These are phyloP conservation scores for Meyerozyma elateridarum DNA, from an alignment of 1,139 yeast genomes.

Conservation along the genomic window DNA sequence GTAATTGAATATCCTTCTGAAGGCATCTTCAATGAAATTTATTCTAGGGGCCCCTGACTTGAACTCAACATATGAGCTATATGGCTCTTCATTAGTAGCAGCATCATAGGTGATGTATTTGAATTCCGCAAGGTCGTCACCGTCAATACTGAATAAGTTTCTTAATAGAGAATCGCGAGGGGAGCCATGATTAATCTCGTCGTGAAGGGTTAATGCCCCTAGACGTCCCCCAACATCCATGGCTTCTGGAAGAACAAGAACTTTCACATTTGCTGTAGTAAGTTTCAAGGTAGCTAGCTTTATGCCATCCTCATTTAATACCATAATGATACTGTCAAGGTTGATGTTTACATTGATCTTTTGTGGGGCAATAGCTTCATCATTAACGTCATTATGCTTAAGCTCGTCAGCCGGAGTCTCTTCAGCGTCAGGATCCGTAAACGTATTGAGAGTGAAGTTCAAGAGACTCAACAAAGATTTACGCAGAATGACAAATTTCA, in stretches of 20 bases:
- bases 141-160: constrained; percentile 73
- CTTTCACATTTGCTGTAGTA: constrained; percentile 66
- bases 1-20: constrained; percentile 61
- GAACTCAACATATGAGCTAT: constrained; percentile 58
- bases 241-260: constrained; percentile 69
- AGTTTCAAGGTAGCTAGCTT: constrained; percentile 76
- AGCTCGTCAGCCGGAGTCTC: constrained; percentile 64
- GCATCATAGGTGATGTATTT: constrained; percentile 77
- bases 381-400: constrained; percentile 57
- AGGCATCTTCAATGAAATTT: constrained; percentile 78
- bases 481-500: constrained; percentile 72
- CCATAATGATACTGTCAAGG: constrained; percentile 69
- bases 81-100: constrained; percentile 43
- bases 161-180: constrained; percentile 57
- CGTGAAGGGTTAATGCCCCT: constrained; percentile 77
- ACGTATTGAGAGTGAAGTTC: constrained; percentile 80
- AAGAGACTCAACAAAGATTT: constrained; percentile 73
- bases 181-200: constrained; percentile 66
- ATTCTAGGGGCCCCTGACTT: constrained; percentile 71
- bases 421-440: constrained; percentile 73
- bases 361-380: constrained; percentile 58
- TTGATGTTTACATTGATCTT: constrained; percentile 65
- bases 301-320: constrained; percentile 78
- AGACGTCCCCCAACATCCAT: constrained; percentile 71
- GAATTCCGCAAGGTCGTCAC: constrained; percentile 77